These are phyloP conservation scores for Saxophila tyrrhenica DNA, from an alignment of 495 filamentous ascomycete species.

Conservation along the genomic window DNA sequence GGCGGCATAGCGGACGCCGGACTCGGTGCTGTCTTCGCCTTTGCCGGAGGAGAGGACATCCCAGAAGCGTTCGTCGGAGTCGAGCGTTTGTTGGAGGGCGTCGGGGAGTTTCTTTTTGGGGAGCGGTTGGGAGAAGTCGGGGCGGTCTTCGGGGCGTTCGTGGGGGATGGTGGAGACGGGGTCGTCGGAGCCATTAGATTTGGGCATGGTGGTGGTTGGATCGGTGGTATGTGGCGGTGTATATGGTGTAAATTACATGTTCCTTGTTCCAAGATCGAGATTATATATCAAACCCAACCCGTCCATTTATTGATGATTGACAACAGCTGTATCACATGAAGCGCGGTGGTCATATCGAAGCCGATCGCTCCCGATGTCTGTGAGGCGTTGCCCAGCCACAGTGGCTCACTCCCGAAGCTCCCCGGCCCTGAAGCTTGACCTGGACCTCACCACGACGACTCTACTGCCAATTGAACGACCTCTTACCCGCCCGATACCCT, in stretches of 20 bases:
- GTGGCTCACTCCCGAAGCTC: constrained; percentile 4
- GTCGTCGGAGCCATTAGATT: too few species aligned
- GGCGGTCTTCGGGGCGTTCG: constrained; percentile 25
- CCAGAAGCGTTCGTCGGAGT: constrained; percentile 67
- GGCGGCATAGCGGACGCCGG: constrained; percentile 78
- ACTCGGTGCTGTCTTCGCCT: constrained; percentile 73
- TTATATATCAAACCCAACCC: background rate
- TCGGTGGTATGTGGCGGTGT: constrained; percentile 21
- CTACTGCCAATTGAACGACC: background rate
- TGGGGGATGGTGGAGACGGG: constrained; percentile 21
- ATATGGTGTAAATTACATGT: constrained; percentile 19
- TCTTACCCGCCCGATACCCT: background rate
- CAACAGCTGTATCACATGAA: background rate
- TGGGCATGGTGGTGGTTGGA: constrained; percentile 22
- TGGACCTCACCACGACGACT: background rate
- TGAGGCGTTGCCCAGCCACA: too few species aligned
- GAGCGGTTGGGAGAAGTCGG: constrained; percentile 40
- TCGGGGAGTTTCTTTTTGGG: constrained; percentile 53
- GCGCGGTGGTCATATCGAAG: background rate
- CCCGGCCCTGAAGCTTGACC: background rate
- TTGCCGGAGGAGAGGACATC: constrained; percentile 67
- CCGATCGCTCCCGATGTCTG: background rate
- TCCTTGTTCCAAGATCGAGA: background rate
- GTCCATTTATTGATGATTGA: background rate
- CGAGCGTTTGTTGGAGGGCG: constrained; percentile 60